Evolutionary conservation across 495 filamentous ascomycete genomes (phyloP), one percentile per base, ranked within the genome.

Genomic region (Recurvomyces mirabilis): DNA sequence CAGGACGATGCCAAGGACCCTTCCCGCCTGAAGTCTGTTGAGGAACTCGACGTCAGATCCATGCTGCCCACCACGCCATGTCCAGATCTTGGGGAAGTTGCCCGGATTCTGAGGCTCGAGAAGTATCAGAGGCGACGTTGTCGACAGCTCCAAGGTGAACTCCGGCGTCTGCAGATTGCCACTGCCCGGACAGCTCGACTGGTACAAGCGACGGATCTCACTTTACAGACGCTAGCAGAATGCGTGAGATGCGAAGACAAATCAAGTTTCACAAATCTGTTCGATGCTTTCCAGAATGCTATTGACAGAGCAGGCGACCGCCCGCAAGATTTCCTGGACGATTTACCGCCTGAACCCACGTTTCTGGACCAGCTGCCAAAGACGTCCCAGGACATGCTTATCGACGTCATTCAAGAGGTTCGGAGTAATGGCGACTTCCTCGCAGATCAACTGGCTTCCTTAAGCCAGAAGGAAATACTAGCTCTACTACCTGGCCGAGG

Each of bases 221-320:
- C 83, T 39, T 80, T 91, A 62, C 74, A 81, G 14, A 84, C 82
- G 51, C 68, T 98, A 56, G 84, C 91, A 51, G 88, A 98, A 56
- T 75, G 77, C 57, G 86, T 93, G 62, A 82, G 82, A 53, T 78
- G 81, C 36, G 88, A 93, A 59, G 86, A 95, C 62, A 93, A 91
- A 67, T 78, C 78, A 55, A 79, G 72, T 52, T 98, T 98, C 65
- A 82, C 81, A 41, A 75, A 74, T 56, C 68, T 94, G 35, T 94
- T 88, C 61, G 84, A 89, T 68, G 81, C 85, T 38, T 71, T 94
- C 47, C 79, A 87, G 66, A 85, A 94, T 64, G 81, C 86, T 83
- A 20, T 93, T 85, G 68, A 79, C 82, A 56, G 73, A 77, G 46
- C 69, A 80, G 64, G 74, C 82, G 65, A 60, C 62, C 66, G 51